Conservation (phyloP, 2,329 filamentous ascomycete genomes). For the Geosmithia putterillii region DNA sequence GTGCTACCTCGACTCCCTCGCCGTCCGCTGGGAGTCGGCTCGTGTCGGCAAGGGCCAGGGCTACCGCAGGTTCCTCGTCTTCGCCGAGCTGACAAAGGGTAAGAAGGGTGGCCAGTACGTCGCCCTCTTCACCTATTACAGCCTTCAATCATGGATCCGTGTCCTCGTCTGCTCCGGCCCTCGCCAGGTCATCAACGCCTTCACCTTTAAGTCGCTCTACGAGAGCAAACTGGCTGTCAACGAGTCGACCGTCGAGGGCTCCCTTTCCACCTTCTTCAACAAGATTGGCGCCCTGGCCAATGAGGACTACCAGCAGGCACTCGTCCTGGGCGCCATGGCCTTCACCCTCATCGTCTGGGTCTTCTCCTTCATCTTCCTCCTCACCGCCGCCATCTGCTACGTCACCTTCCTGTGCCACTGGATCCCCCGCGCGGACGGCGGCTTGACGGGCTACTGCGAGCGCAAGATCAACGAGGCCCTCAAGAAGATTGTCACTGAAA, state of each 20-base stretch:
- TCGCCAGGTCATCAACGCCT: constrained; percentile 78
- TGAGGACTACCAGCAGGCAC: constrained; percentile 63
- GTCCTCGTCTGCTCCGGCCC: constrained; percentile 86
- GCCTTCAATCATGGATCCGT: constrained; percentile 73
- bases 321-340: constrained; percentile 81
- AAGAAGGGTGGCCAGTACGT: constrained; percentile 86
- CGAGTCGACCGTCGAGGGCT: constrained; percentile 41
- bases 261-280: constrained; percentile 65
- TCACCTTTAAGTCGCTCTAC: constrained; percentile 81
- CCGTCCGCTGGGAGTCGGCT: constrained; percentile 73
- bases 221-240: constrained; percentile 54
- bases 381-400: constrained; percentile 69
- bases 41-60: constrained; percentile 64
- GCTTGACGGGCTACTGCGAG: constrained; percentile 74
- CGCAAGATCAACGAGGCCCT: constrained; percentile 83
- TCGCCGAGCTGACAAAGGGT: constrained; percentile 80
- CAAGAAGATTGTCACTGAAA: constrained; percentile 70
- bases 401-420: constrained; percentile 86
- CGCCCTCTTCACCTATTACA: constrained; percentile 84
- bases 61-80: constrained; percentile 85
- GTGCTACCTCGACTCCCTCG: constrained; percentile 80
- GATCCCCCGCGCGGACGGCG: constrained; percentile 71
- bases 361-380: constrained; percentile 62
- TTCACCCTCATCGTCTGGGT: constrained; percentile 88
- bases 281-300: constrained; percentile 66